Evolutionary conservation across 2,329 filamentous ascomycete species (phyloP).

Genomic region (Diaporthe ilicicola): DNA sequence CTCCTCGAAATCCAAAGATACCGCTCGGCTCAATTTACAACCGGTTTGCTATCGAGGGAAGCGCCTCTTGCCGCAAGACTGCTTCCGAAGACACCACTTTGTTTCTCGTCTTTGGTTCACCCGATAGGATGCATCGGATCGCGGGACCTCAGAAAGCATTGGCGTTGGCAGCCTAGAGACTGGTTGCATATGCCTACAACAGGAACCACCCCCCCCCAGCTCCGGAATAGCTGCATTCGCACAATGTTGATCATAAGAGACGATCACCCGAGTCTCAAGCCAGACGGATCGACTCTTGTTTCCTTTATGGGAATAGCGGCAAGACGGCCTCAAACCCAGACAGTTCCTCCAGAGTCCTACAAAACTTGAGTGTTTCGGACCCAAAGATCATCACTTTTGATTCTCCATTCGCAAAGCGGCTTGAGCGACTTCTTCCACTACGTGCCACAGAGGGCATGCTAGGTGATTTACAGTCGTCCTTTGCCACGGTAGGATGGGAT

Average conservation of each 20-base stretch:
- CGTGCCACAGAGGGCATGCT: background rate
- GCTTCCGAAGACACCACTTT: background rate
- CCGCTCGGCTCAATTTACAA: background rate
- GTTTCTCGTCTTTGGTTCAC: background rate
- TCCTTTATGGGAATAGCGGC: background rate
- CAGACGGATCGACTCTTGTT: background rate
- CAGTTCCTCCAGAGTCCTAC: slow-evolving; percentile 14
- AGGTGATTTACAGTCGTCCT: background rate
- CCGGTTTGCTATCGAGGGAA: background rate
- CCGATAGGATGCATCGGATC: background rate
- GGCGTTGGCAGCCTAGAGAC: background rate
- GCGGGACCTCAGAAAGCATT: background rate
- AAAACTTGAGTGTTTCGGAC: background rate
- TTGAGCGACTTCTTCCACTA: background rate
- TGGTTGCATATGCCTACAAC: slow-evolving; percentile 8
- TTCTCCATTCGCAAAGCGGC: background rate
- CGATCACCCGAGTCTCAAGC: background rate
- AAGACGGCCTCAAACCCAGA: background rate
- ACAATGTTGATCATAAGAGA: background rate
- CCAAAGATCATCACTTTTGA: background rate
- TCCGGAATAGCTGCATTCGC: background rate
- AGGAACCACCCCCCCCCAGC: background rate
- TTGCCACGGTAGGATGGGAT: background rate
- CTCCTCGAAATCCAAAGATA: no score
- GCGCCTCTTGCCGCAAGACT: background rate